Evolutionary conservation across 2,329 filamentous ascomycete genomes (phyloP).

Genomic region (Fusarium chaquense): DNA sequence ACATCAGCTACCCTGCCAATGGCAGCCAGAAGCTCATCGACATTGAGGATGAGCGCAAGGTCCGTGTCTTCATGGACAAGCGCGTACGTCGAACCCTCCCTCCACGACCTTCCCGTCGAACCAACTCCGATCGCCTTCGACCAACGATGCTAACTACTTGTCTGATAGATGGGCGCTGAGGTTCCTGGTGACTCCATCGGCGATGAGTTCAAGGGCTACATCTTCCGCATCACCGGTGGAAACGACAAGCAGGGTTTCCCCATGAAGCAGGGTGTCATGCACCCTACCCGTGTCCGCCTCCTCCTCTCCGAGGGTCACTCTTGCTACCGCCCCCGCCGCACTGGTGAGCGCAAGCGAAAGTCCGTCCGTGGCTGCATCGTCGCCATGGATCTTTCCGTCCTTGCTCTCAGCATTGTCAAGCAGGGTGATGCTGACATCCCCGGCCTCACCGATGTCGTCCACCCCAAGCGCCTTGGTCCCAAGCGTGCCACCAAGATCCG

Average conservation of each 20-base stretch:
- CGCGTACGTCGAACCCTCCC: constrained; percentile 70
- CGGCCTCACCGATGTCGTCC: constrained; percentile 95
- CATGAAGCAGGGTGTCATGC: constrained; percentile 99
- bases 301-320: constrained; percentile 97
- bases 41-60: constrained; percentile 99
- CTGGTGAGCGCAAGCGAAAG: constrained; percentile 99
- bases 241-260: constrained; percentile 99
- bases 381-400: constrained; percentile 92
- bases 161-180: constrained; percentile 83
- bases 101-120: constrained; percentile 30
- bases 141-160: constrained; percentile 50
- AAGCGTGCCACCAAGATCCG: constrained; percentile 99
- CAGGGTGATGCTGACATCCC: constrained; percentile 95
- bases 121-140: constrained; percentile 5
- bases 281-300: constrained; percentile 97
- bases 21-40: constrained; percentile 99
- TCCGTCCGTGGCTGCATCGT: constrained; percentile 99
- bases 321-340: constrained; percentile 98
- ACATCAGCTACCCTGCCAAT: constrained; percentile 93
- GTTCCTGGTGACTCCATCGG: constrained; percentile 94
- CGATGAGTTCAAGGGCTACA: constrained; percentile 99
- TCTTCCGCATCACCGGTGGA: constrained; percentile 99
- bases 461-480: constrained; percentile 99
- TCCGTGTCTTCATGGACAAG: constrained; percentile 99
- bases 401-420: constrained; percentile 97